Evolutionary conservation across 768 basidiomycete species (phyloP).

Genomic region (Collybiopsis luxurians): DNA sequence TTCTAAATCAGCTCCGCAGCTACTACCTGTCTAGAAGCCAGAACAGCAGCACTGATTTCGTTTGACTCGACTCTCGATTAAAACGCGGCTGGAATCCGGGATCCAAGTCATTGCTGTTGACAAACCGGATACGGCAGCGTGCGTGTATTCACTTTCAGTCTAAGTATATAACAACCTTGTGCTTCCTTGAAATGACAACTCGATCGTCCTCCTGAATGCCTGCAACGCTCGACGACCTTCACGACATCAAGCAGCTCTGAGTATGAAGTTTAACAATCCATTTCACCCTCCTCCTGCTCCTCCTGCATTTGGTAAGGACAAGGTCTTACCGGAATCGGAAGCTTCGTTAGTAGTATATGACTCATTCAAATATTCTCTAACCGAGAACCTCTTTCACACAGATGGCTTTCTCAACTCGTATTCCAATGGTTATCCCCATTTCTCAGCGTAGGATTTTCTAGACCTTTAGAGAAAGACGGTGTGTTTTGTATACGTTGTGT

Average conservation of each 20-base stretch:
- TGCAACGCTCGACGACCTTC: too few species aligned
- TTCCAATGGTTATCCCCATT: constrained; percentile 49
- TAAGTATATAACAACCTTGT: too few species aligned
- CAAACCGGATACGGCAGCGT: too few species aligned
- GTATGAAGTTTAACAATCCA: constrained; percentile 27
- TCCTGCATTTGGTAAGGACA: constrained; percentile 45
- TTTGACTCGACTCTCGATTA: too few species aligned
- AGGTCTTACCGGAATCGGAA: constrained; percentile 38
- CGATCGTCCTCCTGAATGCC: too few species aligned
- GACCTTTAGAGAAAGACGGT: constrained; percentile 52
- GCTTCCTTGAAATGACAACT: too few species aligned
- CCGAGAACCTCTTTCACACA: constrained; percentile 7
- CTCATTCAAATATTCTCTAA: neutral
- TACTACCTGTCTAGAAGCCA: too few species aligned
- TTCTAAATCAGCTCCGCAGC: too few species aligned
- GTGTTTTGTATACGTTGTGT: neutral
- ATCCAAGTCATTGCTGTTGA: too few species aligned
- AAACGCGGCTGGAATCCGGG: too few species aligned
- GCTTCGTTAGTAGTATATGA: constrained; percentile 24
- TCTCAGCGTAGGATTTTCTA: constrained; percentile 44
- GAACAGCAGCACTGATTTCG: too few species aligned
- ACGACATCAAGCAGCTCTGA: neutral
- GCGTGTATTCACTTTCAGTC: too few species aligned
- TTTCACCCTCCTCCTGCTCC: constrained; percentile 44
- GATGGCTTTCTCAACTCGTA: constrained; percentile 33